Conservation (phyloP, 23 red algal genomes). For the Cyanidium caldarium region DNA sequence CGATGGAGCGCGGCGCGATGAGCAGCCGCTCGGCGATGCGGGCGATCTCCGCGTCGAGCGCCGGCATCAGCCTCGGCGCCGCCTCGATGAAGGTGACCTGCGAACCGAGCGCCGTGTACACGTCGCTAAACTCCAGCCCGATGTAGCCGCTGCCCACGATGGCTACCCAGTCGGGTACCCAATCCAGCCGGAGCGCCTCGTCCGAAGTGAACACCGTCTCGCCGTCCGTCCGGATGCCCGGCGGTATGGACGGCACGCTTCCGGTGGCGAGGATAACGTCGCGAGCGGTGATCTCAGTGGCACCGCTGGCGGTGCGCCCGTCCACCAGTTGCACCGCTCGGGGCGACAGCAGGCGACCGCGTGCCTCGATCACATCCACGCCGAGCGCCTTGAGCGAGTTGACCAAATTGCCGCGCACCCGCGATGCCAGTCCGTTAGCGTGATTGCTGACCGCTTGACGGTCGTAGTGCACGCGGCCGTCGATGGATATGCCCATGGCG, state of each 20-base stretch:
- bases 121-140: constrained; percentile 93
- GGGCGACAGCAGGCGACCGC: constrained; percentile 24
- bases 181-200: constrained; percentile 86
- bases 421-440: constrained; percentile 71
- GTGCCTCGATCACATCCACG: constrained; percentile 46
- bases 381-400: constrained; percentile 66
- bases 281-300: constrained; percentile 17
- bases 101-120: constrained; percentile 86
- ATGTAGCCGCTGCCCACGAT: constrained; percentile 97
- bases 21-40: constrained; percentile 79
- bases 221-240: constrained; percentile 66
- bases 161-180: constrained; percentile 91
- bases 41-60: constrained; percentile 87
- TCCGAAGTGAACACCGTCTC: constrained; percentile 97
- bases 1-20: constrained; percentile 59
- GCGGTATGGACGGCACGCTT: constrained; percentile 72
- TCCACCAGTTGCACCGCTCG: constrained; percentile 24
- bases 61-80: constrained; percentile 90
- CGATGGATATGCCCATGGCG: constrained; percentile 66
- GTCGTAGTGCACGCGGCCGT: constrained; percentile 49
- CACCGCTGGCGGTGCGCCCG: constrained; percentile 16
- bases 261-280: constrained; percentile 92
- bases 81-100: constrained; percentile 99
- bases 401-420: constrained; percentile 64
- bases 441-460: constrained; percentile 72